Evolutionary conservation across 768 basidiomycete genomes (phyloP).

Genomic region (Rossbeevera mucosa): DNA sequence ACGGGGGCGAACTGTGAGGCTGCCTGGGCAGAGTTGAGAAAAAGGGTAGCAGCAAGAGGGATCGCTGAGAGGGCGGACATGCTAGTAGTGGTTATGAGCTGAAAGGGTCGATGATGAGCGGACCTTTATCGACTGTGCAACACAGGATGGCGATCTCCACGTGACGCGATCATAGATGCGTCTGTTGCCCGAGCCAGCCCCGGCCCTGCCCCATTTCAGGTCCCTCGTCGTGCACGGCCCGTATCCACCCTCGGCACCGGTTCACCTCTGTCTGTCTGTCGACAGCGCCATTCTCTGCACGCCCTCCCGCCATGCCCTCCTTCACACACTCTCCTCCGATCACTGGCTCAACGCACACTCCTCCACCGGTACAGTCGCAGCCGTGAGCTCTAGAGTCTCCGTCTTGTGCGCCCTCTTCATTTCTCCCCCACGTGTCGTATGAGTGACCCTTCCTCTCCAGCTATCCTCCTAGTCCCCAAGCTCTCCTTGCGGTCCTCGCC

Average conservation of each 20-base stretch:
- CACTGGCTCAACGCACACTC: constrained; percentile 35
- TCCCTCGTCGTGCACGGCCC: constrained; percentile 60
- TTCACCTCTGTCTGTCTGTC: constrained; percentile 59
- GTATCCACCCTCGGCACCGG: constrained; percentile 64
- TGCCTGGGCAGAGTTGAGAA: constrained; percentile 35
- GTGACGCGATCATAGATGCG: constrained; percentile 23
- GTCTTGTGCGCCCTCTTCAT: constrained; percentile 48
- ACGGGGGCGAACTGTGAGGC: constrained; percentile 45
- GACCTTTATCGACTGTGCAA: constrained; percentile 2
- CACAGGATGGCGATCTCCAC: constrained; percentile 22
- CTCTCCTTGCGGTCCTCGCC: constrained; percentile 50
- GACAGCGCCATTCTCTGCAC: constrained; percentile 46
- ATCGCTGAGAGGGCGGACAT: constrained; percentile 15
- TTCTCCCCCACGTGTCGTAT: neutral
- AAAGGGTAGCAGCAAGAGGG: constrained; percentile 7
- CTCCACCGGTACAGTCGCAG: constrained; percentile 35
- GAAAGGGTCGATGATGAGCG: neutral
- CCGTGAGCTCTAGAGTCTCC: constrained; percentile 40
- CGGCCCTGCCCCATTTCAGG: constrained; percentile 49
- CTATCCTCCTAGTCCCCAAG: constrained; percentile 59
- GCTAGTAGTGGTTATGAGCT: neutral
- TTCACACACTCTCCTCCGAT: constrained; percentile 46
- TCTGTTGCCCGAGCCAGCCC: constrained; percentile 40
- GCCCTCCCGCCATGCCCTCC: constrained; percentile 46
- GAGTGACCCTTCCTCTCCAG: constrained; percentile 33